A percentile compares a stretch with the other conserved stretches of the same genome.
phyloP scores from a whole-genome alignment of 106 monocot species.

The Dioscorea zingiberensis region DNA sequence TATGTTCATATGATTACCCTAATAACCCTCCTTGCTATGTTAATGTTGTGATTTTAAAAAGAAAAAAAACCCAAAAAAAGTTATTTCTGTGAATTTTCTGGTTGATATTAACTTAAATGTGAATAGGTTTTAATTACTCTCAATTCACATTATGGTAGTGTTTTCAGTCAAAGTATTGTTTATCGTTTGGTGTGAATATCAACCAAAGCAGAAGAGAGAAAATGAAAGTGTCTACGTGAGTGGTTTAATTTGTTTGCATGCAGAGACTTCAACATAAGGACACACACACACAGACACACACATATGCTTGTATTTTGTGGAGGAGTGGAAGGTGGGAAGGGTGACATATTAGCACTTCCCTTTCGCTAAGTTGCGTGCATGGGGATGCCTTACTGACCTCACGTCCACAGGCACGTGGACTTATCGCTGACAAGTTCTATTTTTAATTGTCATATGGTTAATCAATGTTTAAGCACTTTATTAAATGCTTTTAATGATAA shows the following conservation, averaged over 20 bases:
- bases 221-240: background rate
- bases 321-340: background rate
- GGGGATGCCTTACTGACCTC: conserved; percentile 15
- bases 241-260: background rate
- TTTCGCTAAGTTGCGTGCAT: conserved; percentile 34
- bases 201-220: too few species aligned
- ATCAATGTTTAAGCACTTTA: background rate
- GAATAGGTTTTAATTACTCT: too few species aligned
- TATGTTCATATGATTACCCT: too few species aligned
- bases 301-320: background rate
- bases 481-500: background rate
- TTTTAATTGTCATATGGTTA: background rate
- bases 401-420: conserved; percentile 19
- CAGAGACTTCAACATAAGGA: background rate
- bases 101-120: too few species aligned
- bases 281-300: too few species aligned
- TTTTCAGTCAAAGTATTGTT: too few species aligned
- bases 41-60: too few species aligned
- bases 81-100: too few species aligned
- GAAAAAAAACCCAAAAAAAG: too few species aligned
- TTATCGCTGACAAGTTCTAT: background rate
- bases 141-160: too few species aligned
- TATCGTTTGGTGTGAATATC: too few species aligned
- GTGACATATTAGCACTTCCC: conserved; percentile 17
- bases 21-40: too few species aligned